Conservation (phyloP, 164 flowering plant species). For the Nelumbo lutea region DNA sequence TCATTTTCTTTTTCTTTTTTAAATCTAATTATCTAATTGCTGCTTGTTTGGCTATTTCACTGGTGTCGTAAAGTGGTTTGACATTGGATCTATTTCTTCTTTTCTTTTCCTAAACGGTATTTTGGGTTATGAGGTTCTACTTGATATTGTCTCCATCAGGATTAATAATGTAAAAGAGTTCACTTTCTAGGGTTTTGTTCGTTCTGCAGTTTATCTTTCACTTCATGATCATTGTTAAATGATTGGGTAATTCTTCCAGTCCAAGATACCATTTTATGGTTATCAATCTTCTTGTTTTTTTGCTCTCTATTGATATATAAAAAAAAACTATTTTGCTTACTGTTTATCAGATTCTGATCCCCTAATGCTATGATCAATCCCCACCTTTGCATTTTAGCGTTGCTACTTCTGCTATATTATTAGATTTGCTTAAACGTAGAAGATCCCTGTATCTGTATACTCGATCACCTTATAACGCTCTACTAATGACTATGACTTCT, state of each 20-base stretch:
- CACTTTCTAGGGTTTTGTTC: neutral
- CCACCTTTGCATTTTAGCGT: neutral
- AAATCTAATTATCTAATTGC: neutral
- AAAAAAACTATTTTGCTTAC: too few relatives aligned
- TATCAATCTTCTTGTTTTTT: neutral
- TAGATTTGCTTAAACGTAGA: too few relatives aligned
- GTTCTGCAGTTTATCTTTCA: neutral
- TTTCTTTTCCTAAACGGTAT: neutral
- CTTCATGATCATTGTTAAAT: neutral
- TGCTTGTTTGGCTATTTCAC: too few relatives aligned
- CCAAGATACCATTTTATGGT: neutral
- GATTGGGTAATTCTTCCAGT: neutral
- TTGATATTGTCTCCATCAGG: neutral
- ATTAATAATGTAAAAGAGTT: neutral
- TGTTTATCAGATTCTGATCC: neutral
- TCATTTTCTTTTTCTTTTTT: neutral
- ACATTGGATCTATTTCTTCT: neutral
- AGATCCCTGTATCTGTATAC: too few relatives aligned
- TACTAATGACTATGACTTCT: slow-evolving; percentile 1
- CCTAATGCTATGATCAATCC: slow-evolving; percentile 1
- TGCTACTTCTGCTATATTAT: neutral
- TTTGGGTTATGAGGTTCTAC: neutral
- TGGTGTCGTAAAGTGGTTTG: too few relatives aligned
- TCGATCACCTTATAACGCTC: neutral
- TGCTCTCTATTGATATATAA: too few relatives aligned